Evolutionary conservation across 2,329 filamentous ascomycete species (phyloP), one percentile per base, ranked within the genome.

Genomic region (Sclerotinia subarctica): DNA sequence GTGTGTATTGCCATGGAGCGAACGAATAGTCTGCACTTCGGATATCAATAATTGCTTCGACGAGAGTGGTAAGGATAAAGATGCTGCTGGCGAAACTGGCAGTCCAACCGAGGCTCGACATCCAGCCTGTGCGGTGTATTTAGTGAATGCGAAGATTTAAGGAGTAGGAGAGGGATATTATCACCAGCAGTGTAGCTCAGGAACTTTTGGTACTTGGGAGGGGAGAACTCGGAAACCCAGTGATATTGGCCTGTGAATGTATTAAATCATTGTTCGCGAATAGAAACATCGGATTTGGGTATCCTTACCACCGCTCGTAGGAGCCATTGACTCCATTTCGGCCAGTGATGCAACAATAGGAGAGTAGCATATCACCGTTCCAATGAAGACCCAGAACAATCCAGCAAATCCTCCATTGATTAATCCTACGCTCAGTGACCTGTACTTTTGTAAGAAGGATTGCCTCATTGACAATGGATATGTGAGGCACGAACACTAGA

Each of bases 211-310:
- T 80, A 79, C 54, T 77, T 75, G 0, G 75, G 77, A 0, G 84
- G 81, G 0, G 83, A 81, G 69, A 86, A 85, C 63, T 85, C 83
- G 1, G 81, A 85, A 1, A 86, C 83, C 84, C 84, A 86, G 71
- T 86, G 83, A 70, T 86, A 87, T 71, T 87, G 85, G 1, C 85
- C 85, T 49, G 83, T 84, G 5, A 49, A 42, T 32, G 13, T 5
- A 5, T 81, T 80, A 0, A 83, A 85, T n/a, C 19, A 60, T 21
- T 19, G 19, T 49, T 24, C 5, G 8, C 10, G 10, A 8, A 5
- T 6, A 17, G 35, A 4, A 38, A 21, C 21, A 46, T 13, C n/a
- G 2, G 8, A 19, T n/a, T 42, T 42, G 38, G 38, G 11, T 3
- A 26, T 38, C 67, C 67, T 42, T 63, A 69, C 71, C 72, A 35